Percentiles rank a stretch among this genome's conserved stretches.
phyloP scores from a whole-genome alignment of 495 filamentous ascomycete species.

The Penicillium crystallinum region DNA sequence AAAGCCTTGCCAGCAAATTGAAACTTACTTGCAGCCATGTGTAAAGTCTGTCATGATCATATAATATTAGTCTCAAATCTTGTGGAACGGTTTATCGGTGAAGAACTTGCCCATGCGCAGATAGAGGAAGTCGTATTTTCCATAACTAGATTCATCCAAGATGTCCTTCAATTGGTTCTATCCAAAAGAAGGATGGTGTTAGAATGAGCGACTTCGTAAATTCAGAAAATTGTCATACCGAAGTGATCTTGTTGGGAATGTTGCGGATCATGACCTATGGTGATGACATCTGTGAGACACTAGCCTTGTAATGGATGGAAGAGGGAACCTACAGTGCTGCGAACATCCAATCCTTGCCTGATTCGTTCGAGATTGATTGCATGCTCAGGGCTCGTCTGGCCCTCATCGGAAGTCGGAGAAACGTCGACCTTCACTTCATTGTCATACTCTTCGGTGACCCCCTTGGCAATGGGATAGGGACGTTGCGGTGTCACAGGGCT shows the following conservation, averaged over 20 bases:
- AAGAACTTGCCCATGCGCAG: constrained; percentile 67
- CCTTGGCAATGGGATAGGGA: neutral
- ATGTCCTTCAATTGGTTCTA: constrained; percentile 66
- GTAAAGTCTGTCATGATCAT: constrained; percentile 70
- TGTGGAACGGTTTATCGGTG: neutral
- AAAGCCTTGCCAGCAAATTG: neutral
- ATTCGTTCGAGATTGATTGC: neutral
- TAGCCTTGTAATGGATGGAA: constrained; percentile 5
- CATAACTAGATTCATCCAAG: constrained; percentile 70
- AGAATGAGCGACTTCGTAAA: neutral
- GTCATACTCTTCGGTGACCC: neutral
- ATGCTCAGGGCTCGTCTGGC: neutral
- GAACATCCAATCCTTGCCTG: constrained; percentile 44
- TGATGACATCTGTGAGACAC: constrained; percentile 15
- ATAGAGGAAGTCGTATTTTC: constrained; percentile 92
- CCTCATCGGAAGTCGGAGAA: neutral
- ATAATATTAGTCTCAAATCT: constrained; percentile 1
- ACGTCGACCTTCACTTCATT: neutral
- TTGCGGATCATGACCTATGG: constrained; percentile 89
- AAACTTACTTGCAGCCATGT: constrained; percentile 79
- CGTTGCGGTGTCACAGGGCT: neutral
- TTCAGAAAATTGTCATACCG: constrained; percentile 38
- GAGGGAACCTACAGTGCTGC: constrained; percentile 63
- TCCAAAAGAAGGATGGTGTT: neutral
- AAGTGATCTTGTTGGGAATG: constrained; percentile 86